Evolutionary conservation across 2,329 filamentous ascomycete genomes (phyloP).

Genomic region (Pseudogymnoascus sp.): DNA sequence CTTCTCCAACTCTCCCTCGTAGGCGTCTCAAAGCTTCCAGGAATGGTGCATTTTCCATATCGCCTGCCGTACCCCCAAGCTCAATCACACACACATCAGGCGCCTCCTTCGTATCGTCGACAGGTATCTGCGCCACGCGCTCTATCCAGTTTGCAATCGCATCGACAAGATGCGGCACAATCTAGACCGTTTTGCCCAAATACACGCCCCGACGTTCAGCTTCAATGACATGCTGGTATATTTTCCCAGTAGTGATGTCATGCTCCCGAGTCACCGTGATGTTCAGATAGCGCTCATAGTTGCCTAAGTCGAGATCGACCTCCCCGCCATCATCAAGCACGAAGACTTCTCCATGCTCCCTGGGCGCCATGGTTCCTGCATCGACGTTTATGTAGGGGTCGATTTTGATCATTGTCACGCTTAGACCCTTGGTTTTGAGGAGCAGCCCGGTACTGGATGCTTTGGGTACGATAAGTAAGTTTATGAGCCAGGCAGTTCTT

Average conservation of each 20-base stretch:
- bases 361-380: conserved; percentile 64
- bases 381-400: conserved; percentile 72
- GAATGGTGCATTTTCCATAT: conserved; percentile 84
- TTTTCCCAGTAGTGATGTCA: conserved; percentile 97
- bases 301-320: conserved; percentile 67
- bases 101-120: conserved; percentile 73
- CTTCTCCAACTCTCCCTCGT: conserved; percentile 61
- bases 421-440: conserved; percentile 73
- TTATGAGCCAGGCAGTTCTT: not conserved
- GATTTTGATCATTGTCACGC: conserved; percentile 63
- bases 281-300: conserved; percentile 75
- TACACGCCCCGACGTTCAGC: conserved; percentile 65
- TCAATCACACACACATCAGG: conserved; percentile 90
- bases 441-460: conserved; percentile 67
- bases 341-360: conserved; percentile 80
- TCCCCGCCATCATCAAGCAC: conserved; percentile 80
- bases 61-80: conserved; percentile 56
- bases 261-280: conserved; percentile 77
- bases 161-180: conserved; percentile 87
- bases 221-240: conserved; percentile 84
- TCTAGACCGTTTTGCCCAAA: conserved; percentile 83
- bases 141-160: conserved; percentile 94
- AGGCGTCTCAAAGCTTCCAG: conserved; percentile 81
- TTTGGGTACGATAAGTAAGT: conserved; percentile 30
- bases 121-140: conserved; percentile 74